phyloP scores from a whole-genome alignment of 1,284 basidiomycete genomes.

The Malassezia psittaci region DNA sequence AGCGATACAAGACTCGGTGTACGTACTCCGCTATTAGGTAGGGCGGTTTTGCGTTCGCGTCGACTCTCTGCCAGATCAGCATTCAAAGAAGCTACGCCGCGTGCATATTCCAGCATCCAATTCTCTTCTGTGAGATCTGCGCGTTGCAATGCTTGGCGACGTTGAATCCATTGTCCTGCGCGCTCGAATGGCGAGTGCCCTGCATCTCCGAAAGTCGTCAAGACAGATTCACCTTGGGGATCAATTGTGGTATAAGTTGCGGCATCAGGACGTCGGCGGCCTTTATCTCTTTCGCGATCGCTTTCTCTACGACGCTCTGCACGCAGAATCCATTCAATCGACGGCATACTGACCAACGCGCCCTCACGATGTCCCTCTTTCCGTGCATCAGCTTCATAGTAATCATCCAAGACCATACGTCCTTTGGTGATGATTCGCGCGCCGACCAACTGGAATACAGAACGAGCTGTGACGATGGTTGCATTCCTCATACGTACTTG shows the following conservation, averaged over 20 bases:
- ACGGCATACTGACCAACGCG: conserved; percentile 33
- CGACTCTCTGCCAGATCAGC: conserved; percentile 35
- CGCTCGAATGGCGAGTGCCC: conserved; percentile 40
- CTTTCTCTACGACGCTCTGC: conserved; percentile 29
- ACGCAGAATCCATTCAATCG: conserved; percentile 22
- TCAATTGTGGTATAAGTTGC: conserved; percentile 31
- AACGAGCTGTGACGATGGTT: conserved; percentile 81
- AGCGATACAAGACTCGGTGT: conserved; percentile 5
- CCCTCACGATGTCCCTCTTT: conserved; percentile 49
- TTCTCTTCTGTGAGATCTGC: conserved; percentile 41
- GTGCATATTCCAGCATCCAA: conserved; percentile 45
- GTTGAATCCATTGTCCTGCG: conserved; percentile 27
- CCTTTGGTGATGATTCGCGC: conserved; percentile 79
- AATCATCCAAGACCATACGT: conserved; percentile 83
- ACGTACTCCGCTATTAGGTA: conserved; percentile 14
- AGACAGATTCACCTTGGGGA: conserved; percentile 34
- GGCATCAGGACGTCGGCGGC: conserved; percentile 30
- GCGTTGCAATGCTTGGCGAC: conserved; percentile 26
- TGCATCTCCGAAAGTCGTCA: conserved; percentile 41
- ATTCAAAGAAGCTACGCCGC: conserved; percentile 41
- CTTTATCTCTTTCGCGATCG: conserved; percentile 28
- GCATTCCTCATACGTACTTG: conserved; percentile 83
- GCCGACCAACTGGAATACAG: conserved; percentile 88
- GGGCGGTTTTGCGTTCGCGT: conserved; percentile 26
- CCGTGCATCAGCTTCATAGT: conserved; percentile 73